Percentiles rank a stretch among this genome's conserved stretches.
Evolutionary conservation across 441 rosid species (phyloP).

Genomic region (Populus tomentosa): DNA sequence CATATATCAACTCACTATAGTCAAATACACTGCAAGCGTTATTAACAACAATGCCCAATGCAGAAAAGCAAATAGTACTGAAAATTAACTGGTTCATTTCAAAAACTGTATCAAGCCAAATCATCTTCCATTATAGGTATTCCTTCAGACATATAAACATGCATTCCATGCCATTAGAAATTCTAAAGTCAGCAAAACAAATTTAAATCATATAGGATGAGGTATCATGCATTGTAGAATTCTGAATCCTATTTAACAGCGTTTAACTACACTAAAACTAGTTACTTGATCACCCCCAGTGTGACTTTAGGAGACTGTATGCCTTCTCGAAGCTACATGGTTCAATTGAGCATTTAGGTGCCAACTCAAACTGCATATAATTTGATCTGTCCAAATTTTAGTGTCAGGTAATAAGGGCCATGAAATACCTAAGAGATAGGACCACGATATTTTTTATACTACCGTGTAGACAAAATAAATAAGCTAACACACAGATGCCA

Average conservation of each 20-base stretch:
- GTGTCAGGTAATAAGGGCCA: neutral
- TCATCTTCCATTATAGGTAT: neutral
- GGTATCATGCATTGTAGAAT: neutral
- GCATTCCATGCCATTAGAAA: neutral
- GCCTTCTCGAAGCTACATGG: neutral
- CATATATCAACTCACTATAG: neutral
- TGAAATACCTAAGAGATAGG: neutral
- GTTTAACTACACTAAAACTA: neutral
- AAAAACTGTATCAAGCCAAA: neutral
- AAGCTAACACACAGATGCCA: neutral
- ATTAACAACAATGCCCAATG: neutral
- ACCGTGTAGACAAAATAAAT: neutral
- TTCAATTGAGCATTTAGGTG: neutral
- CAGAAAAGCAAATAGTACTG: neutral
- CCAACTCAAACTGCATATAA: neutral
- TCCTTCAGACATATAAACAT: neutral
- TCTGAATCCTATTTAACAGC: neutral
- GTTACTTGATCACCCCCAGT: neutral
- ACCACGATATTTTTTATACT: neutral
- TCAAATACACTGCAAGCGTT: neutral
- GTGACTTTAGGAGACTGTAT: neutral
- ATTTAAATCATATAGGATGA: neutral
- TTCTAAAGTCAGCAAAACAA: neutral
- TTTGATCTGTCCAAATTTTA: neutral
- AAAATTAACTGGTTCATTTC: neutral